phyloP scores from a whole-genome alignment of 2,329 filamentous ascomycete genomes.

The Rhynchosporium graminicola region DNA sequence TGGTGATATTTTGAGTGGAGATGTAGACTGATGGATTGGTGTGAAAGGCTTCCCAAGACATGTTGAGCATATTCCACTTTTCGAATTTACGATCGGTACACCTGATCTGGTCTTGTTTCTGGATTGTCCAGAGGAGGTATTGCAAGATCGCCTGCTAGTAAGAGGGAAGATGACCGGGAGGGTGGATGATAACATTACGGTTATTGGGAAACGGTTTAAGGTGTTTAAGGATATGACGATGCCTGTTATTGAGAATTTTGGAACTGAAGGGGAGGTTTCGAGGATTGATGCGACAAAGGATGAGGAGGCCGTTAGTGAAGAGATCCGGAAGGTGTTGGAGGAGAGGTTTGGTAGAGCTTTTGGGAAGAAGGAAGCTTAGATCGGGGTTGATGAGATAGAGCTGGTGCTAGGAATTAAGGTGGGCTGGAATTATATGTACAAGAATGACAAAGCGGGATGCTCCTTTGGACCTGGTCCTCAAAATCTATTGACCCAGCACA shows the following conservation, averaged over 20 bases:
- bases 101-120: conserved; percentile 4
- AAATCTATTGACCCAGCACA: conserved; percentile 9
- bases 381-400: background rate
- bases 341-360: background rate
- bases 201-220: conserved; percentile 10
- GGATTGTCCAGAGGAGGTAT: conserved; percentile 14
- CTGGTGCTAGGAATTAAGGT: background rate
- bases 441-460: background rate
- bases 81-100: conserved; percentile 7
- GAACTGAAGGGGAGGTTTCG: background rate
- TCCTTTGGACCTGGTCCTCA: background rate
- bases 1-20: background rate
- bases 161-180: conserved; percentile 5
- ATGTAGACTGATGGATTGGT: background rate
- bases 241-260: conserved; percentile 10
- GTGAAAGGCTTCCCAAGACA: conserved; percentile 10
- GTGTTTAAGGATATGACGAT: conserved; percentile 13
- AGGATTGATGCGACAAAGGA: conserved; percentile 9
- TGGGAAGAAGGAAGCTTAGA: background rate
- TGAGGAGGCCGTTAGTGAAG: background rate
- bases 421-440: background rate
- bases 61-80: conserved; percentile 9
- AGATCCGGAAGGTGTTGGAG: conserved; percentile 2
- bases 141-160: background rate
- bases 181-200: conserved; percentile 10